Evolutionary conservation across 2,329 filamentous ascomycete genomes (phyloP), one percentile per base, ranked within the genome.

Genomic region (Calonectria montana): DNA sequence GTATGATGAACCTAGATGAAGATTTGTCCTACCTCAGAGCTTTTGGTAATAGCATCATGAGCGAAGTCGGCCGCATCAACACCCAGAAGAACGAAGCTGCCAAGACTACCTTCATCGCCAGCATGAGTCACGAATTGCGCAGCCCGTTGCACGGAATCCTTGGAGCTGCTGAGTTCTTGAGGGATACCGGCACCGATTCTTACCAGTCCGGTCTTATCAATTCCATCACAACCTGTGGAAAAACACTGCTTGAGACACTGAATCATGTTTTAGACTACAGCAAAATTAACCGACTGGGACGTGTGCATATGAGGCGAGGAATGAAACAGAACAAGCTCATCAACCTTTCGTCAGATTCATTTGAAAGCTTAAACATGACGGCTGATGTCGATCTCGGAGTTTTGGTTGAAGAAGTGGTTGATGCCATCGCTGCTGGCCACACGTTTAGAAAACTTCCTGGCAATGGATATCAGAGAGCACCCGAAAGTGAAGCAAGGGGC

Each of bases 31-130:
- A 80, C 43, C 21, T 88, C 87, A 75, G 76, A 0, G 77, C 77
- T 1, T 78, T 78, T 10, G 70, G 77, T 6, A 78, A 73, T 45
- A 78, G 77, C 23, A 77, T 78, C 57, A 91, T 91, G 85, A 86
- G 86, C 15, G 88, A 91, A 70, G 82, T 90, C 9, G 86, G 86
- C 0, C 83, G 88, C n/a, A 83, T 90, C 57, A 87, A 90, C 70
- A 88, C 87, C 0, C 80, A 87, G 37, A 86, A 86, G 39, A 87
- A 85, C 4, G 86, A 88, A 67, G 84, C 85, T 25, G 88, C 89
- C 41, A 91, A 91, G 74, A 86, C 87, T 0, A 88, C 89, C 9
- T 91, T 91, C 70, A 89, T 91, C 47, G 88, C 88, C 1, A 89
- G 87, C 31, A 90, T 91, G 73, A 90, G 88, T 18, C 89, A 91